A percentile compares a stretch with the other conserved stretches of the same genome.
These are phyloP conservation scores for Pichia kluyveri DNA, from an alignment of 805 yeast species.

Conservation along the genomic window DNA sequence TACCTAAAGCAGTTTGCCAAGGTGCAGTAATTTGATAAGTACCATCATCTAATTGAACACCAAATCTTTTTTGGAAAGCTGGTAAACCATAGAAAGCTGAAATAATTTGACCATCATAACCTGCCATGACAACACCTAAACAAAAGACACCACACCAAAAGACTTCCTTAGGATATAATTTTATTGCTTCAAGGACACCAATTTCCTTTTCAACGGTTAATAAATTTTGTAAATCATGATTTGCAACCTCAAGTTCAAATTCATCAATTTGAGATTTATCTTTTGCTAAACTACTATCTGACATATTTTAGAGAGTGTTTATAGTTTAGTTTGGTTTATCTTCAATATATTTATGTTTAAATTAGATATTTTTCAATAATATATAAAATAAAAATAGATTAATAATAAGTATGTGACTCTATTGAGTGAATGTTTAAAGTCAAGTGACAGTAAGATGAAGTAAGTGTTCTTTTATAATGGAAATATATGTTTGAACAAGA, in stretches of 20 bases:
- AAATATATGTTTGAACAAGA: not conserved
- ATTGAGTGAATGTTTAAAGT: not conserved
- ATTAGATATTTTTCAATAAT: too few species aligned
- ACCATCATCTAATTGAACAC: conserved; percentile 16
- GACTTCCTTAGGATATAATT: conserved; percentile 30
- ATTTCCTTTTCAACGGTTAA: conserved; percentile 13
- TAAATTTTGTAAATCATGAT: conserved; percentile 1
- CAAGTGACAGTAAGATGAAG: too few species aligned
- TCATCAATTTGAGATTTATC: not conserved
- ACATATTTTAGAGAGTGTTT: not conserved
- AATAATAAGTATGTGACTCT: too few species aligned
- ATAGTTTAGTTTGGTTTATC: too few species aligned
- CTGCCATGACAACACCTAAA: conserved; percentile 30
- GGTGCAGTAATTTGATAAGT: conserved; percentile 28
- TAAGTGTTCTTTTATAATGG: too few species aligned
- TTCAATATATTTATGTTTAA: too few species aligned
- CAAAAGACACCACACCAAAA: conserved; percentile 32
- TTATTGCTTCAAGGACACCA: conserved; percentile 25
- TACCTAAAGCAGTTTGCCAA: conserved; percentile 37
- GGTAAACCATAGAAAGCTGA: conserved; percentile 21
- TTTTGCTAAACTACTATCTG: not conserved
- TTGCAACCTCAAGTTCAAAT: not conserved
- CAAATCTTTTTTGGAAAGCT: conserved; percentile 9
- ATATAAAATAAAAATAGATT: too few species aligned
- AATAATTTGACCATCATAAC: conserved; percentile 33